phyloP scores from a whole-genome alignment of 1,284 basidiomycete genomes.

The Somion occarium region DNA sequence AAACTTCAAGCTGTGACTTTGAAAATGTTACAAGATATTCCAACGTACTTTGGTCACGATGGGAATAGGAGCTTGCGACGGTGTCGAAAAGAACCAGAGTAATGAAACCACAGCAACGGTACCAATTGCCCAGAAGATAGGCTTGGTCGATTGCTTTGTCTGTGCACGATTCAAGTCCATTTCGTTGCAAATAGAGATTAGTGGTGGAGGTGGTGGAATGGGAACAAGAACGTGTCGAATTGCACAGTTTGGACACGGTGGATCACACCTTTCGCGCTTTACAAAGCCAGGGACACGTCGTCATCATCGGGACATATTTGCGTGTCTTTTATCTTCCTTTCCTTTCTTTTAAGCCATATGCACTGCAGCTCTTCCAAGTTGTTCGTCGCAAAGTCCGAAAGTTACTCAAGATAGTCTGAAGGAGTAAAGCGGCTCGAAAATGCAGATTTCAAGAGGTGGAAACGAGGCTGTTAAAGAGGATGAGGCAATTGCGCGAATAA shows the following conservation, averaged over 20 bases:
- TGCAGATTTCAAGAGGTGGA: too few relatives aligned
- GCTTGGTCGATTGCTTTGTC: constrained; percentile 10
- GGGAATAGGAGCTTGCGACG: constrained; percentile 9
- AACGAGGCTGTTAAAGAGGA: too few relatives aligned
- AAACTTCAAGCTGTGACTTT: neutral
- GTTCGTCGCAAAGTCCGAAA: too few relatives aligned
- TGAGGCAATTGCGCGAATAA: too few relatives aligned
- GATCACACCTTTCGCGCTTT: neutral
- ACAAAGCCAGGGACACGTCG: neutral
- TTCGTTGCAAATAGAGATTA: neutral
- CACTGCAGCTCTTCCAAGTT: too few relatives aligned
- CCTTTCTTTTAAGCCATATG: too few relatives aligned
- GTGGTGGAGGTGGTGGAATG: neutral
- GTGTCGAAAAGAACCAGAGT: constrained; percentile 18
- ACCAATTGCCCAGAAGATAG: constrained; percentile 14
- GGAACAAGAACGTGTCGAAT: neutral
- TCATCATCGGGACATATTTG: too few relatives aligned
- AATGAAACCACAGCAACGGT: constrained; percentile 14
- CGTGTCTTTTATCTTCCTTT: too few relatives aligned
- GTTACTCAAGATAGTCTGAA: too few relatives aligned
- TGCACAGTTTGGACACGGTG: neutral
- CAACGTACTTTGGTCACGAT: constrained; percentile 18
- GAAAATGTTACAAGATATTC: neutral
- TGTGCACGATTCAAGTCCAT: constrained; percentile 7
- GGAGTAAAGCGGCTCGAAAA: too few relatives aligned